Conservation (phyloP, 2,329 filamentous ascomycete species). For the Drechslerella stenobrocha region DNA sequence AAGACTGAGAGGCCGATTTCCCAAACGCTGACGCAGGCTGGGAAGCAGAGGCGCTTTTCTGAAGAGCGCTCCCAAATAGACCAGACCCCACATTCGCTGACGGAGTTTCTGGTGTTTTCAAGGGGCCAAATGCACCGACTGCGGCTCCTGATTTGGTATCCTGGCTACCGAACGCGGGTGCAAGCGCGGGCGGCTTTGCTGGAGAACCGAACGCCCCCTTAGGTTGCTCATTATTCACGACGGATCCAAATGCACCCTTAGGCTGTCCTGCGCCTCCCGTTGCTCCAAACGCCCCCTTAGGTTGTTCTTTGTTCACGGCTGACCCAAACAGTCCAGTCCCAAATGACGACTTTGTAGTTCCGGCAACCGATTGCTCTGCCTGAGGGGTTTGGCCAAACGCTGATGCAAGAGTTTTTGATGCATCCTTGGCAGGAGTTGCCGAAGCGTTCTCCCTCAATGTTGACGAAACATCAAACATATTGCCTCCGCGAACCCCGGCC, state of each 20-base stretch:
- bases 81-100: constrained; percentile 23
- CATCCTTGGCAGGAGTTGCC: constrained; percentile 24
- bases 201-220: constrained; percentile 27
- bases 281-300: constrained; percentile 28
- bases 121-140: constrained; percentile 25
- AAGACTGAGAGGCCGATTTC: constrained; percentile 8
- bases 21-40: constrained; percentile 27
- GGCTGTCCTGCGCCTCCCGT: too few relatives aligned
- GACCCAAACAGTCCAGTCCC: constrained; percentile 37
- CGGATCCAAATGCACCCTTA: too few relatives aligned
- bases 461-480: constrained; percentile 43
- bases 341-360: constrained; percentile 30
- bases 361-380: background rate
- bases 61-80: constrained; percentile 40
- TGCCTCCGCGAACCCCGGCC: constrained; percentile 28
- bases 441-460: constrained; percentile 6
- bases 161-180: constrained; percentile 30
- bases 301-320: constrained; percentile 41
- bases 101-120: constrained; percentile 19
- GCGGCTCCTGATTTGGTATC: constrained; percentile 17
- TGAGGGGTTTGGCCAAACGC: constrained; percentile 34
- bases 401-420: constrained; percentile 26
- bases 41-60: constrained; percentile 20
- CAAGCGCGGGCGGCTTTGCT: constrained; percentile 24
- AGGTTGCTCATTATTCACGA: too few relatives aligned